Base-by-base conservation (phyloP, 257 asterid genomes). In the Forsythia suspensa region DNA sequence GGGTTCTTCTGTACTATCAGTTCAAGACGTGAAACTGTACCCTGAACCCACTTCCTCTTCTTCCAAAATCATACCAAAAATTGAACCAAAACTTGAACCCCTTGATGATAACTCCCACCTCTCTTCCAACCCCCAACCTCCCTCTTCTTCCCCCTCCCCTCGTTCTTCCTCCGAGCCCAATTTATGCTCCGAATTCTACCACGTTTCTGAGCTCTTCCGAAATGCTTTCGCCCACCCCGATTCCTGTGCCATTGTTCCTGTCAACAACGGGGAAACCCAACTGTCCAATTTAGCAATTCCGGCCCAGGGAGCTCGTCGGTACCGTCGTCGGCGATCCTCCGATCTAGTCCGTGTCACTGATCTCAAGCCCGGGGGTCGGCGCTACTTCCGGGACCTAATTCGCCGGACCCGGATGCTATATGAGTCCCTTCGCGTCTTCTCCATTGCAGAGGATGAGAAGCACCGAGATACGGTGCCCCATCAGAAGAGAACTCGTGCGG, bases 261-360 rank as follows among this genome's bases (percentile, higher is more conserved):
- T 87, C 4, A 81, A 87, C 3, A 81, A 87, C 72, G 46, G 73
- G 4, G 85, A 79, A 34, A 29, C 74, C 16, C 89, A 84, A 42
- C 71, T 81, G 16, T 57, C 88, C 0, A 79, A 81, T 68, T 48
- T 55, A 57, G 88, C 57, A 3, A 59, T 73, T 55, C 2, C 83
- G n/a, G 63, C 67, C 2, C 69, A 69, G 42, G 73, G 66, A 21
- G 5, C 72, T 69, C 82, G 82, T 67, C 85, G 80, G 70, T 39
- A 80, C 79, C 85, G 18, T 16, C 70, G 66, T 0, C 66, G 79
- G 69, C 88, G 91, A 15, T 89, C 93, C 6, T 76, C 88, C 0
- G 88, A 86, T 83, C 80, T 88, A 38, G 94, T 90, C 5, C 82
- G 92, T 29, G 88, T 90, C 57, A 76, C 87, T 41, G 86, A 82